These are phyloP conservation scores for Zalerion maritima DNA, from an alignment of 495 filamentous ascomycete genomes.

Conservation along the genomic window DNA sequence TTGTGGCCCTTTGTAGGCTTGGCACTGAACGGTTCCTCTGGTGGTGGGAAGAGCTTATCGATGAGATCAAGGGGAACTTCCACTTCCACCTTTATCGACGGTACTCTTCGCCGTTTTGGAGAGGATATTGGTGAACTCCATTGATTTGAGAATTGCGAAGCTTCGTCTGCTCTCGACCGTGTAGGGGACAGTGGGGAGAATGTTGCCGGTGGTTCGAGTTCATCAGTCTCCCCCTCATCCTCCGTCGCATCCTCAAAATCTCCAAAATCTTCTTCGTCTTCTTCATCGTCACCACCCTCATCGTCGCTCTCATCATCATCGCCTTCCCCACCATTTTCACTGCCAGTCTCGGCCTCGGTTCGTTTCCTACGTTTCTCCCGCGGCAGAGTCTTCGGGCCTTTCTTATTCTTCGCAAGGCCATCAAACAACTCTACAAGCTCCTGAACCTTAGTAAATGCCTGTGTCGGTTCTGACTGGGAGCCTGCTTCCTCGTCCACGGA, in stretches of 20 bases:
- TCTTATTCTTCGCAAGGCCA: slow-evolving; percentile 24
- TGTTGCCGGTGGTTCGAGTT: slow-evolving; percentile 1
- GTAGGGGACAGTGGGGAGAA: slow-evolving; percentile 6
- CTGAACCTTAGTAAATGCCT: slow-evolving; percentile 27
- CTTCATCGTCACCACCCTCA: slow-evolving; percentile 7
- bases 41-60: slow-evolving; percentile 27
- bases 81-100: slow-evolving; percentile 8
- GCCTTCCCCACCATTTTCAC: not conserved
- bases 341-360: slow-evolving; percentile 2
- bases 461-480: slow-evolving; percentile 10
- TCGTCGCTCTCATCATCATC: slow-evolving; percentile 5
- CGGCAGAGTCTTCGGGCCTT: slow-evolving; percentile 5
- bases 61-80: slow-evolving; percentile 25
- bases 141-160: too few species aligned
- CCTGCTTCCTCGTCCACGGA: slow-evolving; percentile 37
- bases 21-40: slow-evolving; percentile 1
- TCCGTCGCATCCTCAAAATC: slow-evolving; percentile 37
- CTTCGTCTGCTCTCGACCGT: too few species aligned
- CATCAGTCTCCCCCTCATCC: slow-evolving; percentile 9
- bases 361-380: slow-evolving; percentile 7
- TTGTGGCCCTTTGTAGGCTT: not conserved
- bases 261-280: slow-evolving; percentile 30
- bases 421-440: slow-evolving; percentile 34
- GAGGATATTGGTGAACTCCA: slow-evolving; percentile 6
- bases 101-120: too few species aligned